phyloP scores from a whole-genome alignment of 371 early-diverging fungal genomes.

The Zancudomyces culisetae region DNA sequence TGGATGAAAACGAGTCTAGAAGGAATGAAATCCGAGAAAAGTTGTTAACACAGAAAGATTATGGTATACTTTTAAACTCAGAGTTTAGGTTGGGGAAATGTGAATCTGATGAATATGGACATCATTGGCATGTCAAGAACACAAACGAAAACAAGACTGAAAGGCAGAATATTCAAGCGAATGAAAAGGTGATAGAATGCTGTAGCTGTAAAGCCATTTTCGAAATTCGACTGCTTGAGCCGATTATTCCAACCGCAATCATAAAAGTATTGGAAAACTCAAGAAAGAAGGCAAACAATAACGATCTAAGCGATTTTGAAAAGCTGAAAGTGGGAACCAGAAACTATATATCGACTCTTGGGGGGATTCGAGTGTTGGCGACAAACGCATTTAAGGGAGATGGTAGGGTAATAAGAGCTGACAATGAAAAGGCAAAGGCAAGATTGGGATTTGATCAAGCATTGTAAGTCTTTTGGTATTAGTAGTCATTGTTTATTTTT shows the following conservation, averaged over 20 bases:
- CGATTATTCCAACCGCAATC: neutral
- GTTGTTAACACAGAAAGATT: neutral
- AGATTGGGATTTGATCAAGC: constrained; percentile 14
- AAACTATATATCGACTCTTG: neutral
- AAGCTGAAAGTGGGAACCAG: neutral
- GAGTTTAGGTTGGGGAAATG: neutral
- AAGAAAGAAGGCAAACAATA: neutral
- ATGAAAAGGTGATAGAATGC: neutral
- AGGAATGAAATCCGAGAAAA: neutral
- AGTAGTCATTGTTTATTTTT: too few species aligned
- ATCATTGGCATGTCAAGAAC: neutral
- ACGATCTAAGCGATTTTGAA: neutral
- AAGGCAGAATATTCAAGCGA: too few species aligned
- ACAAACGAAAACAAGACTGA: neutral
- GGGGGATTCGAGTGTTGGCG: neutral
- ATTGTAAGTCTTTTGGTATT: constrained; percentile 1
- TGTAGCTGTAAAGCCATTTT: neutral
- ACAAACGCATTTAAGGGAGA: constrained; percentile 14
- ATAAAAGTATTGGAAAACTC: neutral
- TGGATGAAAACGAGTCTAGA: neutral
- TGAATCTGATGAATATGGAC: neutral
- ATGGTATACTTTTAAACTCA: neutral
- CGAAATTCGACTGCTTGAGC: neutral
- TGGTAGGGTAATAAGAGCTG: constrained; percentile 5
- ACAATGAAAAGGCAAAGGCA: constrained; percentile 6